Evolutionary conservation across 192 early-diverging fungal genomes (phyloP).

Genomic region (Backusella mclennaniae): DNA sequence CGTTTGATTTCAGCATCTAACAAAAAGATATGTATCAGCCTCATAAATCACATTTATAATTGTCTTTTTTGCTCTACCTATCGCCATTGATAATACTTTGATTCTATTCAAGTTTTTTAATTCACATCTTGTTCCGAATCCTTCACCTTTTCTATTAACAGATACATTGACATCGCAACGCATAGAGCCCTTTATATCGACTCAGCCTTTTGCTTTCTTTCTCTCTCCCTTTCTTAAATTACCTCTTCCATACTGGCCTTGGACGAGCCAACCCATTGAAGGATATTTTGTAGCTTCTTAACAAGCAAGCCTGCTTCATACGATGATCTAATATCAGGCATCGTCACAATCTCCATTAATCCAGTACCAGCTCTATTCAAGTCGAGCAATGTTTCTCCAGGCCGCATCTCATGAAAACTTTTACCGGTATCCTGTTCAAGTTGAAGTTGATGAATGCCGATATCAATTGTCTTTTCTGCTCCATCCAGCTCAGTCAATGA

Average conservation of each 20-base stretch:
- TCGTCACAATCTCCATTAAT: constrained; percentile 90
- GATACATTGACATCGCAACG: constrained; percentile 95
- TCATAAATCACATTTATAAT: no score
- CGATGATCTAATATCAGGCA: constrained; percentile 80
- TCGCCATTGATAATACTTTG: constrained; percentile 62
- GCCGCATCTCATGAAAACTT: constrained; percentile 59
- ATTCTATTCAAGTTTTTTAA: constrained; percentile 82
- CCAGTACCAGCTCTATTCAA: constrained; percentile 86
- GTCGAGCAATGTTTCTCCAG: constrained; percentile 71
- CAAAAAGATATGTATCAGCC: not conserved
- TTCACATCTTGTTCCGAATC: constrained; percentile 69
- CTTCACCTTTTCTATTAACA: constrained; percentile 53
- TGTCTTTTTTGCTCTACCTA: constrained; percentile 42
- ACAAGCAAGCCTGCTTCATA: constrained; percentile 73
- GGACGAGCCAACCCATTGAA: constrained; percentile 71
- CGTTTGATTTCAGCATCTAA: constrained; percentile 79
- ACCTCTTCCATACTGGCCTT: constrained; percentile 86
- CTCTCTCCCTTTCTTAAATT: constrained; percentile 1
- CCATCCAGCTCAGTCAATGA: constrained; percentile 59
- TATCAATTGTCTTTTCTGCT: constrained; percentile 40
- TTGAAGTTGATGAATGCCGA: constrained; percentile 85
- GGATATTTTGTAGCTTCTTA: constrained; percentile 72
- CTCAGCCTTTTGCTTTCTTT: not conserved
- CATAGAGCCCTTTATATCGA: constrained; percentile 59
- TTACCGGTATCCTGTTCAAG: constrained; percentile 95